phyloP scores from a whole-genome alignment of 2,329 filamentous ascomycete species.

The Penicillium psychrosexuale region DNA sequence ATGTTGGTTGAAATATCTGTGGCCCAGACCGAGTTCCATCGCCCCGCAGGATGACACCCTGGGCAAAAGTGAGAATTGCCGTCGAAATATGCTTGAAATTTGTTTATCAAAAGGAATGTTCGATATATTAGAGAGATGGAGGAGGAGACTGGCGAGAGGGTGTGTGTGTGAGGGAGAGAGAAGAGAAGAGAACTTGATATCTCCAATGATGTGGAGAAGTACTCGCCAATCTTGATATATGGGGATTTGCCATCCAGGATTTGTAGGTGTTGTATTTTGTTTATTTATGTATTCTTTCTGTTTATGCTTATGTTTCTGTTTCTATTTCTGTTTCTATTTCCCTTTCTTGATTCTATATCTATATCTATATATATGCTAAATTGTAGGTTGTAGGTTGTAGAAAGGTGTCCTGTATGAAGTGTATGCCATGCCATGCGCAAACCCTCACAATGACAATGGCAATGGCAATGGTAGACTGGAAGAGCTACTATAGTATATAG shows the following conservation, averaged over 20 bases:
- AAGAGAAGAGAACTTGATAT: not conserved
- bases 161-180: not conserved
- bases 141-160: not conserved
- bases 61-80: too few relatives aligned
- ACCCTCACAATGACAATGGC: not conserved
- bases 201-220: not conserved
- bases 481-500: not conserved
- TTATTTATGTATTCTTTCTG: not conserved
- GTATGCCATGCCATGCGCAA: not conserved
- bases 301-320: not conserved
- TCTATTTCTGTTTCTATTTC: too few relatives aligned
- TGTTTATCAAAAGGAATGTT: not conserved
- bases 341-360: not conserved
- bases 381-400: not conserved
- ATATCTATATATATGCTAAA: not conserved
- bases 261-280: too few relatives aligned
- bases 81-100: not conserved
- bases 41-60: not conserved
- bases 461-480: not conserved
- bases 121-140: not conserved
- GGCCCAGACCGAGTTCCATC: not conserved
- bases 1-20: conserved; percentile 6
- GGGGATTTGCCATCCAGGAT: not conserved
- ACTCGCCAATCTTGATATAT: not conserved
- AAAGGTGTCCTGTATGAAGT: too few relatives aligned